Evolutionary conservation across 495 filamentous ascomycete genomes (phyloP).

Genomic region (Neurospora terricola): DNA sequence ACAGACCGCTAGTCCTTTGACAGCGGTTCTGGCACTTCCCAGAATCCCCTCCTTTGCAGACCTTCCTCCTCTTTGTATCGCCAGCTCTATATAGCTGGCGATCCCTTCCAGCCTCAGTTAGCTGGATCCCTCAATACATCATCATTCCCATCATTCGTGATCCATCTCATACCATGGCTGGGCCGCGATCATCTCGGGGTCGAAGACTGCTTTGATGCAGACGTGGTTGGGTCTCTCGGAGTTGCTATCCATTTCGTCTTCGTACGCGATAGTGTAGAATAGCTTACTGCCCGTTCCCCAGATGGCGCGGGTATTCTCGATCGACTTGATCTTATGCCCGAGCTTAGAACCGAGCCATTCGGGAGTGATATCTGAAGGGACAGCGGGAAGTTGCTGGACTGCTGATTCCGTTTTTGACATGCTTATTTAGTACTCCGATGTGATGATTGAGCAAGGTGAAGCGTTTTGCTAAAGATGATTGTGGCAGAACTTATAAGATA

Average conservation of each 20-base stretch:
- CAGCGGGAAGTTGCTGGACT: constrained; percentile 7
- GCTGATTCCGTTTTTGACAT: not conserved
- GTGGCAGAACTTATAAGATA: not conserved
- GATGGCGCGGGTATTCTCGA: constrained; percentile 13
- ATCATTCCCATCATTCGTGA: no score
- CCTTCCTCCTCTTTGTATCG: no score
- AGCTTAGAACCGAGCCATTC: constrained; percentile 18
- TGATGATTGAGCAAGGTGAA: not conserved
- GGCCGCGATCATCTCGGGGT: constrained; percentile 18
- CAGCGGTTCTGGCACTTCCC: no score
- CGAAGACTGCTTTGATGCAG: constrained; percentile 28
- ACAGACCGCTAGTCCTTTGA: no score
- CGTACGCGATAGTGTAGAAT: constrained; percentile 20
- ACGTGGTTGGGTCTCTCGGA: constrained; percentile 13
- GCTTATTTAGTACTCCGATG: not conserved
- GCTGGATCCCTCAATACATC: no score
- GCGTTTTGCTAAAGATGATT: not conserved
- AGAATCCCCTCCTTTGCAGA: no score
- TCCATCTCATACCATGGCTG: constrained; percentile 7
- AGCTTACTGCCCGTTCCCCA: constrained; percentile 26
- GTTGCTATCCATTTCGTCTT: constrained; percentile 3
- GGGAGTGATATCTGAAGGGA: constrained; percentile 16
- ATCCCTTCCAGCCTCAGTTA: no score
- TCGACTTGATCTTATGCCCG: constrained; percentile 21
- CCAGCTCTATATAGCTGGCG: no score